These are phyloP conservation scores for Eugenia klotzschiana DNA, from an alignment of 441 rosid species.

Conservation along the genomic window DNA sequence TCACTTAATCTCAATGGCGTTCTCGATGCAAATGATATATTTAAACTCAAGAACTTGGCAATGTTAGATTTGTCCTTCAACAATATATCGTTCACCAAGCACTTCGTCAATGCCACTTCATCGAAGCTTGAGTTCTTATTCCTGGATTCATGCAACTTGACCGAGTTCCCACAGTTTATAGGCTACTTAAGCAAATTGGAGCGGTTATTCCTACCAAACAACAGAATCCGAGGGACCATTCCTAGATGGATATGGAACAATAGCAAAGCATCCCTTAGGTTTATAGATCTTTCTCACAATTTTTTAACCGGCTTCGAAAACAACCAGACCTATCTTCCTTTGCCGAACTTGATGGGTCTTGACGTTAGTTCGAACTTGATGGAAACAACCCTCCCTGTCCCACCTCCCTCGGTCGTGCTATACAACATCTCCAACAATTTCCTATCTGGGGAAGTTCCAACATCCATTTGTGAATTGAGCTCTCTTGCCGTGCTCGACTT, in stretches of 20 bases:
- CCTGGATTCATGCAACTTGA: background rate
- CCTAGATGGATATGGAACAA: background rate
- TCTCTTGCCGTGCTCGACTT: rapidly evolving
- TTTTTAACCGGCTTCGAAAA: background rate
- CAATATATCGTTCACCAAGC: background rate
- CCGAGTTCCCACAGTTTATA: background rate
- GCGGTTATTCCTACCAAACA: rapidly evolving
- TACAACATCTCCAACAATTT: background rate
- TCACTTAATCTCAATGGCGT: background rate
- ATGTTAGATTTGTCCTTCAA: rapidly evolving
- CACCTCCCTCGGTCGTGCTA: rapidly evolving
- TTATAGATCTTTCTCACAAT: background rate
- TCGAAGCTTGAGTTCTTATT: rapidly evolving
- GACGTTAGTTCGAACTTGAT: background rate
- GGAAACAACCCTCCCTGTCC: background rate
- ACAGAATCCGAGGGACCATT: background rate
- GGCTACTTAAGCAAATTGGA: rapidly evolving
- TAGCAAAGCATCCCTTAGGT: rapidly evolving
- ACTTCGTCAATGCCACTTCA: background rate
- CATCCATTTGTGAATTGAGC: background rate
- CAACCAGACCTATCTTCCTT: background rate
- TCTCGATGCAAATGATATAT: background rate
- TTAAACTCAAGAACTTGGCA: background rate
- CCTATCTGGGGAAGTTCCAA: background rate
- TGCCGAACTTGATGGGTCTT: background rate